Conservation (phyloP, 441 rosid species). For the Euphorbia celastroides region DNA sequence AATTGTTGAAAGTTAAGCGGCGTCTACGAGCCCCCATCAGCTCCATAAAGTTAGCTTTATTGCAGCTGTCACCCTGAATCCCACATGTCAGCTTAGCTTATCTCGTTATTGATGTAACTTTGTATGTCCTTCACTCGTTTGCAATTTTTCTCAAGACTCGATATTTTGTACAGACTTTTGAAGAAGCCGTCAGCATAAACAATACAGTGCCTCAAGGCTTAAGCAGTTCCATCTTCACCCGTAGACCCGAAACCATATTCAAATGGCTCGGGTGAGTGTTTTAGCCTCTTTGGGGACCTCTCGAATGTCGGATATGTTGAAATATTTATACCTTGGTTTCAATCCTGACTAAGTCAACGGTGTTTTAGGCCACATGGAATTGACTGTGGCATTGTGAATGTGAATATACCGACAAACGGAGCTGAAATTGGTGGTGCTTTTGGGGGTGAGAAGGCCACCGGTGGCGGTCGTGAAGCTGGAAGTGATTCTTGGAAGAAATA, state of each 20-base stretch:
- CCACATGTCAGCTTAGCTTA: no score
- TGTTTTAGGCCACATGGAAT: slow-evolving; percentile 80
- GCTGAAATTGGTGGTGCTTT: slow-evolving; percentile 99
- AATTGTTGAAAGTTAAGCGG: no score
- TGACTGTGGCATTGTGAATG: slow-evolving; percentile 93
- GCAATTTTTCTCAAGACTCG: slow-evolving; percentile 9
- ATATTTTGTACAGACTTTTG: slow-evolving; percentile 44
- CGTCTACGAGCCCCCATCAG: no score
- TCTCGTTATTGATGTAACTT: not conserved
- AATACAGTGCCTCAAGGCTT: slow-evolving; percentile 95
- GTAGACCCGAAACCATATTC: slow-evolving; percentile 68
- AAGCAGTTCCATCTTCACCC: slow-evolving; percentile 89
- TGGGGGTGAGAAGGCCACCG: slow-evolving; percentile 96
- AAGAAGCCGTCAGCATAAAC: slow-evolving; percentile 86
- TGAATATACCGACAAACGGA: slow-evolving; percentile 95
- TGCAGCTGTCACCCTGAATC: no score
- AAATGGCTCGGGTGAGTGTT: slow-evolving; percentile 79
- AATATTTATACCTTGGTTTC: no score
- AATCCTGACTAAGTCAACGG: not conserved
- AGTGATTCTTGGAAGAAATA: slow-evolving; percentile 99
- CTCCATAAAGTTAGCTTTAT: no score
- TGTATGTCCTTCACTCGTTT: no score
- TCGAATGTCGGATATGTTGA: no score
- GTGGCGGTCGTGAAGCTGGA: slow-evolving; percentile 98
- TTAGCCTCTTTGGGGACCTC: not conserved